Evolutionary conservation across 2,329 filamentous ascomycete species (phyloP).

Genomic region (Hypoxylon sp.): DNA sequence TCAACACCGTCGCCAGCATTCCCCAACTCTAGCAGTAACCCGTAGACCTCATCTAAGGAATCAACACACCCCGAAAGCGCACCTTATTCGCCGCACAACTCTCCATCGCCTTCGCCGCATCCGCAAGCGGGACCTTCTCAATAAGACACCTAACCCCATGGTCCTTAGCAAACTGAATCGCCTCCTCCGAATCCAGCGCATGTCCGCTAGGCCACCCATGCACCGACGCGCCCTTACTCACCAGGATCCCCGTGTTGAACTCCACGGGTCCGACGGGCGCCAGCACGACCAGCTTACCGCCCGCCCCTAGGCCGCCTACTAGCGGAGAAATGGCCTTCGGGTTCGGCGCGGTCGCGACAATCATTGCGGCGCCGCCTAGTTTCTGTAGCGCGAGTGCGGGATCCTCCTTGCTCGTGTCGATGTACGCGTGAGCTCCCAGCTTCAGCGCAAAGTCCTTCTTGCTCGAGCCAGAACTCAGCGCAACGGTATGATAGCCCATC

Average conservation of each 20-base stretch:
- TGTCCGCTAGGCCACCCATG: slow-evolving; percentile 75
- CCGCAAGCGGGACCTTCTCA: slow-evolving; percentile 72
- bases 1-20: background rate
- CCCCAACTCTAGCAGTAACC: background rate
- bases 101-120: slow-evolving; percentile 62
- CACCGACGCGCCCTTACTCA: slow-evolving; percentile 69
- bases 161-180: slow-evolving; percentile 72
- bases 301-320: slow-evolving; percentile 64
- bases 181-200: slow-evolving; percentile 73
- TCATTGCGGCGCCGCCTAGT: slow-evolving; percentile 72
- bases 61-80: slow-evolving; percentile 61
- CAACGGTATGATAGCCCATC: slow-evolving; percentile 81
- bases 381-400: slow-evolving; percentile 62
- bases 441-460: slow-evolving; percentile 76
- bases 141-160: slow-evolving; percentile 75
- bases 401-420: slow-evolving; percentile 68
- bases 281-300: slow-evolving; percentile 72
- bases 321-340: slow-evolving; percentile 66
- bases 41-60: slow-evolving; percentile 50
- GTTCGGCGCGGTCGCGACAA: slow-evolving; percentile 74
- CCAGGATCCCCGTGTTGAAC: slow-evolving; percentile 59
- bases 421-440: slow-evolving; percentile 72
- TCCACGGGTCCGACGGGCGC: slow-evolving; percentile 63
- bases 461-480: slow-evolving; percentile 73
- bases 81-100: slow-evolving; percentile 58